These are phyloP conservation scores for Marasmius fiardii DNA, from an alignment of 1,284 basidiomycete genomes.

Conservation along the genomic window DNA sequence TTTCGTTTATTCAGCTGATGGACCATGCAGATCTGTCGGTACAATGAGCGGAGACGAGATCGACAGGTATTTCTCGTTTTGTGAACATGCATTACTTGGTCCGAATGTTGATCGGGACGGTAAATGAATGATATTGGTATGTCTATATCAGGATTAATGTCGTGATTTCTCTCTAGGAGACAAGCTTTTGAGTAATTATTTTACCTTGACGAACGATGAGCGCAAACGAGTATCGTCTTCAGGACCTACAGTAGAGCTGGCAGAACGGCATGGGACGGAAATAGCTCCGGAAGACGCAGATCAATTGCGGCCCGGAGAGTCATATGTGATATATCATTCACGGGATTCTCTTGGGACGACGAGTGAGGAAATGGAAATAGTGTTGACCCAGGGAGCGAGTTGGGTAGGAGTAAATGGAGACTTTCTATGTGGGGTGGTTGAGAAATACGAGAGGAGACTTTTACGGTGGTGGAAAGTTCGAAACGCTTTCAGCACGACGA, in stretches of 20 bases:
- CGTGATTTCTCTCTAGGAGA: slow-evolving; percentile 19
- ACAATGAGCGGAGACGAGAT: slow-evolving; percentile 51
- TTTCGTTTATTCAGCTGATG: slow-evolving; percentile 6
- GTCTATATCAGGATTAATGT: slow-evolving; percentile 6
- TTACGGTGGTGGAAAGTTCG: slow-evolving; percentile 43
- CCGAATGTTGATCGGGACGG: slow-evolving; percentile 21
- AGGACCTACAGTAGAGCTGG: not conserved
- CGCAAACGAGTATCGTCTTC: not conserved
- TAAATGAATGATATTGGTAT: slow-evolving; percentile 15
- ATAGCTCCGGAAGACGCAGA: slow-evolving; percentile 1
- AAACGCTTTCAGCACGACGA: slow-evolving; percentile 14
- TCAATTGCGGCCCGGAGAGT: slow-evolving; percentile 44
- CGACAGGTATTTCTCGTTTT: slow-evolving; percentile 69
- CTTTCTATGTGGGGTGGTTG: slow-evolving; percentile 49
- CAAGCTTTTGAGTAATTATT: slow-evolving; percentile 36
- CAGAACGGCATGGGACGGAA: not conserved
- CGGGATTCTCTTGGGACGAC: slow-evolving; percentile 58
- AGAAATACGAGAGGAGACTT: slow-evolving; percentile 58
- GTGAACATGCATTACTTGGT: slow-evolving; percentile 51
- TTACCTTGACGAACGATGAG: slow-evolving; percentile 29
- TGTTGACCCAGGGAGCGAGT: slow-evolving; percentile 45
- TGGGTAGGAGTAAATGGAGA: slow-evolving; percentile 52
- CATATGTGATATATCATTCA: slow-evolving; percentile 56
- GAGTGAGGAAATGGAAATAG: slow-evolving; percentile 41
- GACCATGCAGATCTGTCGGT: slow-evolving; percentile 45